These are phyloP conservation scores for Skeletonema grethae DNA, from an alignment of 108 stramenopile species.

Conservation along the genomic window DNA sequence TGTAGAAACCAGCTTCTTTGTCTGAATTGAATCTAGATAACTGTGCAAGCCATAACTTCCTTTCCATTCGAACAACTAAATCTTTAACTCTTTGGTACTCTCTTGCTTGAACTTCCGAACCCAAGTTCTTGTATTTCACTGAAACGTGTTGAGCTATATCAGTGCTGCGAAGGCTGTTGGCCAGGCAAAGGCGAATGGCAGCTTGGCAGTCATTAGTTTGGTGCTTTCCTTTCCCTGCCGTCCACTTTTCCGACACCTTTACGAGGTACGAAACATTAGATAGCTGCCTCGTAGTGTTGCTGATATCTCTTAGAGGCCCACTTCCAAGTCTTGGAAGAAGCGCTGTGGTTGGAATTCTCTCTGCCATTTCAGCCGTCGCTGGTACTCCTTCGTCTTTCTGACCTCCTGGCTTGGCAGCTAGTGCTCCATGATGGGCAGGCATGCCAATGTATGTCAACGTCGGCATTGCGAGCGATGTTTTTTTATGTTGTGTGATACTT, in stretches of 20 bases:
- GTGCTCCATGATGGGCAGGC: not conserved
- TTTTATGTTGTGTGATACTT: not conserved
- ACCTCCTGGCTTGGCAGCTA: not conserved
- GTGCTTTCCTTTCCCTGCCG: not conserved
- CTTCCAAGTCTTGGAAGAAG: not conserved
- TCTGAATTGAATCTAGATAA: slow-evolving; percentile 1
- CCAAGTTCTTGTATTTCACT: not conserved
- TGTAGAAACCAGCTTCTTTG: not conserved
- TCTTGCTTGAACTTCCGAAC: not conserved
- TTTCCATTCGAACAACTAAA: not conserved
- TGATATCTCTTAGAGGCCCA: not conserved
- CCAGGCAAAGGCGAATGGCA: not conserved
- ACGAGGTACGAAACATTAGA: not conserved
- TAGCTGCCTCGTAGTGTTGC: not conserved
- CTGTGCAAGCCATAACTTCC: not conserved
- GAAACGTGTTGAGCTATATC: not conserved
- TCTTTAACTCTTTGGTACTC: not conserved
- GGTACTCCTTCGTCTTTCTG: not conserved
- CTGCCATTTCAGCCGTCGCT: not conserved
- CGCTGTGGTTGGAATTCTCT: not conserved
- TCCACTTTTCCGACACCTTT: not conserved
- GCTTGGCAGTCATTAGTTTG: not conserved
- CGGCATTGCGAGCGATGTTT: not conserved
- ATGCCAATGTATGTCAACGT: not conserved
- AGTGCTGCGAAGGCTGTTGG: not conserved